Evolutionary conservation across 371 early-diverging fungal species (phyloP), one percentile per base, ranked within the genome.

Genomic region (Lichtheimia ramosa): DNA sequence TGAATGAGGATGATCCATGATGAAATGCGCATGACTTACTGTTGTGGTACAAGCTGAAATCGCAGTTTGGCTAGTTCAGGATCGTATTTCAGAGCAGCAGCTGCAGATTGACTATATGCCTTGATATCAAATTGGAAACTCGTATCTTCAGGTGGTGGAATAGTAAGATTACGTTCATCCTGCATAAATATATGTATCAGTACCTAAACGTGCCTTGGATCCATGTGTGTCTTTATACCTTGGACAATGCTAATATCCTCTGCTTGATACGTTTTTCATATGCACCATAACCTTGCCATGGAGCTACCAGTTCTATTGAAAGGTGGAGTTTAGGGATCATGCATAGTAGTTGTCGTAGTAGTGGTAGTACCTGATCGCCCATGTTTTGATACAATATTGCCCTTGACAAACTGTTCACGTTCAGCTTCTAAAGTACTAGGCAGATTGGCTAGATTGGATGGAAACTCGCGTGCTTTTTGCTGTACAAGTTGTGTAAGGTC

Each of bases 91-190:
- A 90, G 63, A 3, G 80, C 79, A 2, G 89, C 88, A 52, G 76
- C 64, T n/a, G 90, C 90, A 23, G 72, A 79, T 21, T 79, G 76
- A 12, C 75, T 70, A 54, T 82, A 85, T 5, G 71, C 80, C 28
- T 78, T 75, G 66, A 90, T 70, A 56, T 89, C 84, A 68, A 89
- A 90, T 54, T 82, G 77, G 63, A 87, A 87, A 14, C 48, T 63
- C 18, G 89, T 81, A 51, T 84, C 88, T 61, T 81, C 86, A 12
- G 90, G 90, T 12, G 88, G 89, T 20, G 80, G 65, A 21, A 84
- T 73, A 51, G 83, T 54, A 49, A 90, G 84, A 62, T 88, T 88
- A n/a, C 88, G 74, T 51, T 85, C 79, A 63, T 90, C 87, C 85
- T 89, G 18, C 20, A 24, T 50, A 23, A 54, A 14, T 25, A 25